Conservation (phyloP, 2,329 filamentous ascomycete genomes). For the Fusarium sp. region DNA sequence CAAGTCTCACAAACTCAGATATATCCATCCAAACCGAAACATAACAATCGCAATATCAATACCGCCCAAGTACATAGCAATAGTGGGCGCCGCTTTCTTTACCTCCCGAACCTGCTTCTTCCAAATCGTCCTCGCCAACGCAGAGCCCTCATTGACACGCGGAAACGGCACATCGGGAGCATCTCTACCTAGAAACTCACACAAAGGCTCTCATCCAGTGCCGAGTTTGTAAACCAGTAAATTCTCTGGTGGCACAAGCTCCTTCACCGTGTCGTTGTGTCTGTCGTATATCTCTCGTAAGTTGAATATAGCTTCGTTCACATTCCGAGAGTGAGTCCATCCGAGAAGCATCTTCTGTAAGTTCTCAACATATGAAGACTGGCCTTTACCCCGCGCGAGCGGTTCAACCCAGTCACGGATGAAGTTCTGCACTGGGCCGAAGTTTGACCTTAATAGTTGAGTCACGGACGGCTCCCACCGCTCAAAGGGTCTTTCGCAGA, state of each 20-base stretch:
- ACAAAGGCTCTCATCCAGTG: neutral
- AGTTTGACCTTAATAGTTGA: neutral
- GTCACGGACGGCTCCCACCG: neutral
- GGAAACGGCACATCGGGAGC: neutral
- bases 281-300: neutral
- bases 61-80: neutral
- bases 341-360: neutral
- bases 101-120: neutral
- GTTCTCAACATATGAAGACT: neutral
- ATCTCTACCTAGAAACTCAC: neutral
- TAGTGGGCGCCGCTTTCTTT: neutral
- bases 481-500: neutral
- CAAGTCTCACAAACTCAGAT: neutral
- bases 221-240: neutral
- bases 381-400: neutral
- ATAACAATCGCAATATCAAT: neutral
- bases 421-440: neutral
- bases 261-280: neutral
- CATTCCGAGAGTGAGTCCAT: neutral
- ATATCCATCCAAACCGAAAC: neutral
- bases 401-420: neutral
- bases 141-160: neutral
- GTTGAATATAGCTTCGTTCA: neutral
- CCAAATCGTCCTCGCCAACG: neutral
- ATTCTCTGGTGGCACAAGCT: neutral